Base-by-base conservation (phyloP, 2,329 filamentous ascomycete species). In the Cladosporium sp. region DNA sequence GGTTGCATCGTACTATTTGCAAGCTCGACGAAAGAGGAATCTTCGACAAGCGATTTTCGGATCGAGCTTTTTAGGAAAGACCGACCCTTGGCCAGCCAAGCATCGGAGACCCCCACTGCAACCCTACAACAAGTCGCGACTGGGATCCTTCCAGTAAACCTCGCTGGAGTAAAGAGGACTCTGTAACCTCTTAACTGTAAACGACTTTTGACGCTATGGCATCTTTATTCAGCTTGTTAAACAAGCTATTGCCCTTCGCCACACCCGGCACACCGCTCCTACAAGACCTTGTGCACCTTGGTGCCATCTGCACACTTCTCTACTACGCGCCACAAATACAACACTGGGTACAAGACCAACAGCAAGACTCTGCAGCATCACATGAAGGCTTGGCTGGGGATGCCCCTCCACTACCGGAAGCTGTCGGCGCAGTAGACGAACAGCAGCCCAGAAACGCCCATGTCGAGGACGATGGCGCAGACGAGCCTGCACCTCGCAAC, bases 261-360 rank as follows among this genome's bases (percentile, higher is more conserved):
- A 71, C 71, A 14, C 70, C 71, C 1, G 67, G 68, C 4, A 77
- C 74, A 28, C 75, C 75, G 4, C 59, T 77, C 4, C 34, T 68
- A 0, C 74, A 76, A 60, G 75, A 77, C 54, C 61, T 77, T 9
- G 54, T 75, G 1, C 74, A 77, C 59, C 71, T 75, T 3, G 64
- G 64, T 18, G 63, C 70, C 3, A 66, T 77, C 3, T 73, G 72
- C 57, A 64, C 66, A 19, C 65, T 73, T 3, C 64, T 77, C 13
- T 77, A 77, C 61, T 75, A 66, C 56, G 74, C 71, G 0, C 75
- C 75, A 14, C 70, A 72, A 56, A 69, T 77, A 34, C 70, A 75
- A 55, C 65, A 68, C 48, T 61, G 61, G 46, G 46, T 61, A 51
- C 70, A 72, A 40, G 42, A 19, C 14, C 52, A 28, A 34, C 42